These are phyloP conservation scores for Roridomyces roridus DNA, from an alignment of 768 basidiomycete species.

Conservation along the genomic window DNA sequence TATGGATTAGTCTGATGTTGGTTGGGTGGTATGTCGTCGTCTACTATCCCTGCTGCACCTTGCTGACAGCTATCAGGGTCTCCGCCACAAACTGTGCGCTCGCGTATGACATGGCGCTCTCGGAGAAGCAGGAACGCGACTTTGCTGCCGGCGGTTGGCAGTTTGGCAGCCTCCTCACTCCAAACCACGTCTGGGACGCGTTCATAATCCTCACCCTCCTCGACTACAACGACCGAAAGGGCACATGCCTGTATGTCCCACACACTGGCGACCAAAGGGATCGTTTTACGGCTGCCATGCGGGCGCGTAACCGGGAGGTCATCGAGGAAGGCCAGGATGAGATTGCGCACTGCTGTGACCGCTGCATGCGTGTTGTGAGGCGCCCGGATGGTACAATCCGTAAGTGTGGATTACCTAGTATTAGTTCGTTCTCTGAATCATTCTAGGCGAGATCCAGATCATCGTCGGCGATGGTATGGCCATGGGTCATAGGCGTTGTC, in stretches of 20 bases:
- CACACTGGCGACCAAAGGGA: slow-evolving; percentile 33
- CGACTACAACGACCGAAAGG: slow-evolving; percentile 22
- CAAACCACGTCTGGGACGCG: slow-evolving; percentile 38
- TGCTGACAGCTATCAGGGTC: background rate
- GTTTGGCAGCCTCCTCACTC: slow-evolving; percentile 23
- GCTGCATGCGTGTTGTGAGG: slow-evolving; percentile 27
- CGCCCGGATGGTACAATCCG: slow-evolving; percentile 9
- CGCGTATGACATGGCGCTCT: slow-evolving; percentile 21
- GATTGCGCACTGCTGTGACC: slow-evolving; percentile 31
- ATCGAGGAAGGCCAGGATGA: slow-evolving; percentile 31
- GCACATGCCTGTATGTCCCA: slow-evolving; percentile 23
- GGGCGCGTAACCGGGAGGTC: slow-evolving; percentile 29
- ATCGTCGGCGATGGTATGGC: slow-evolving; percentile 22
- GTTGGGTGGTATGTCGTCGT: background rate
- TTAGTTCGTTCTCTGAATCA: too few relatives aligned
- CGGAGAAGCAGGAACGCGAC: slow-evolving; percentile 4
- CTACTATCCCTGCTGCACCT: background rate
- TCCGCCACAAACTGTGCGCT: slow-evolving; percentile 25
- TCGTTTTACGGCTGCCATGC: slow-evolving; percentile 33
- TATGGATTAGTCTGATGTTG: background rate
- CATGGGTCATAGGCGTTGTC: slow-evolving; percentile 26
- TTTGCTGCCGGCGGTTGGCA: slow-evolving; percentile 26
- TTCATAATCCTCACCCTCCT: slow-evolving; percentile 34
- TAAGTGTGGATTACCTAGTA: background rate
- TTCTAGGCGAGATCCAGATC: slow-evolving; percentile 8